phyloP scores from a whole-genome alignment of 2,329 filamentous ascomycete species.

The Sporothrix globosa region DNA sequence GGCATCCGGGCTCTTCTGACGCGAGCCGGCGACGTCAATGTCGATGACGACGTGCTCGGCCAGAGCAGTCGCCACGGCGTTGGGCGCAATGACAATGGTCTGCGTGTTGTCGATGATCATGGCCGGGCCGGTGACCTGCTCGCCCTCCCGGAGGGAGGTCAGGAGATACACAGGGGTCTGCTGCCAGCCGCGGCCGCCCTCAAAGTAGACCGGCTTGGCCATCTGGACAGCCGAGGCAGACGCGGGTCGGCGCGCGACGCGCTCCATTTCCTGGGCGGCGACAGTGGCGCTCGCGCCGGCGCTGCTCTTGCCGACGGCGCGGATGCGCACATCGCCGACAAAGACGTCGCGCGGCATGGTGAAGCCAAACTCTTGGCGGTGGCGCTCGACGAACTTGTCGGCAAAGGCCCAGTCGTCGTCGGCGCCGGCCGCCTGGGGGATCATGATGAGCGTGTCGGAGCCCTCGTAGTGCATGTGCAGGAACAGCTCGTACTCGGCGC shows the following conservation, averaged over 20 bases:
- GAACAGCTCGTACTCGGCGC: slow-evolving; percentile 85
- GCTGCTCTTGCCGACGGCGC: slow-evolving; percentile 71
- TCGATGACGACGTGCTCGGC: slow-evolving; percentile 70
- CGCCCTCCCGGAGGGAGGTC: slow-evolving; percentile 70
- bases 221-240: slow-evolving; percentile 1
- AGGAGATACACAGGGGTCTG: slow-evolving; percentile 85
- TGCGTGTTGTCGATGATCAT: slow-evolving; percentile 86
- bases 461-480: slow-evolving; percentile 91
- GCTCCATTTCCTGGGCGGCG: slow-evolving; percentile 49
- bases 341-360: slow-evolving; percentile 85
- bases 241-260: neutral
- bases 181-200: slow-evolving; percentile 65
- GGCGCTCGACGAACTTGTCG: slow-evolving; percentile 79
- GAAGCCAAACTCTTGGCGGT: slow-evolving; percentile 91
- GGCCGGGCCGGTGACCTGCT: slow-evolving; percentile 75
- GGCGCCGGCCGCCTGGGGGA: slow-evolving; percentile 57
- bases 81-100: slow-evolving; percentile 85
- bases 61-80: slow-evolving; percentile 74
- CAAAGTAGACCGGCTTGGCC: slow-evolving; percentile 76
- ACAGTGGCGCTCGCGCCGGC: slow-evolving; percentile 58
- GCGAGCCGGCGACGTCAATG: slow-evolving; percentile 34
- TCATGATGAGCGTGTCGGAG: slow-evolving; percentile 88
- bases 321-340: slow-evolving; percentile 83
- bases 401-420: slow-evolving; percentile 80
- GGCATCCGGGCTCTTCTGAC: neutral